phyloP scores from a whole-genome alignment of 371 early-diverging fungal species.

The Quaeritorhiza haematococci region DNA sequence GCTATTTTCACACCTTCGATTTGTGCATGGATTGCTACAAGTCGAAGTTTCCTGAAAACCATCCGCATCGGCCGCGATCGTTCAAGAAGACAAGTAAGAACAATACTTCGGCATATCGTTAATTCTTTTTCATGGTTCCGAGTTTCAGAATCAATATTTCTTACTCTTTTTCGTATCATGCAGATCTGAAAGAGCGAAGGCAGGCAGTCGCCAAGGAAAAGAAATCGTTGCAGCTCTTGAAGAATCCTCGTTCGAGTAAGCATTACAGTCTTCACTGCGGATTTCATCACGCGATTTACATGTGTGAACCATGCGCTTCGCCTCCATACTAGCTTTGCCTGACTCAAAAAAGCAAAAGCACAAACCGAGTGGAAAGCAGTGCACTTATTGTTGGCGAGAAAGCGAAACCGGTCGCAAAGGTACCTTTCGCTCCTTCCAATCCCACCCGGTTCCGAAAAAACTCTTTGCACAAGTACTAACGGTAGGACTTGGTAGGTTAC shows the following conservation, averaged over 20 bases:
- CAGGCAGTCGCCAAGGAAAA: slow-evolving; percentile 1
- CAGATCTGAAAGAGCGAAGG: slow-evolving; percentile 7
- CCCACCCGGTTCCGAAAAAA: too few relatives aligned
- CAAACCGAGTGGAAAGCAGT: background rate
- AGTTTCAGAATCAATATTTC: too few relatives aligned
- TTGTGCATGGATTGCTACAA: slow-evolving; percentile 63
- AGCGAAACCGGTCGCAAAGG: too few relatives aligned
- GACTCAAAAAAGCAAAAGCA: background rate
- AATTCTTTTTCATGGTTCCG: too few relatives aligned
- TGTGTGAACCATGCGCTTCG: too few relatives aligned
- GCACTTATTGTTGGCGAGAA: slow-evolving; percentile 12
- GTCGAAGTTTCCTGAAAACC: slow-evolving; percentile 37
- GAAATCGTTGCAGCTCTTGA: slow-evolving; percentile 1
- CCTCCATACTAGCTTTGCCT: too few relatives aligned
- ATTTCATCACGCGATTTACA: too few relatives aligned
- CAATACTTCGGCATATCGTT: slow-evolving; percentile 5
- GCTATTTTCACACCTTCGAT: slow-evolving; percentile 70
- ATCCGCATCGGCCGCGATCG: slow-evolving; percentile 53
- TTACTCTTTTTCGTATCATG: too few relatives aligned
- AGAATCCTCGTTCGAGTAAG: background rate
- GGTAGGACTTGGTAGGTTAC: slow-evolving; percentile 48
- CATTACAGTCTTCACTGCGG: too few relatives aligned
- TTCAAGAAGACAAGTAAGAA: slow-evolving; percentile 37
- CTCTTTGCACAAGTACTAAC: too few relatives aligned
- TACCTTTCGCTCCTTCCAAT: too few relatives aligned